Percentiles rank a stretch among this genome's conserved stretches.
phyloP scores from a whole-genome alignment of 1,284 basidiomycete species.

The Tilletia indica region DNA sequence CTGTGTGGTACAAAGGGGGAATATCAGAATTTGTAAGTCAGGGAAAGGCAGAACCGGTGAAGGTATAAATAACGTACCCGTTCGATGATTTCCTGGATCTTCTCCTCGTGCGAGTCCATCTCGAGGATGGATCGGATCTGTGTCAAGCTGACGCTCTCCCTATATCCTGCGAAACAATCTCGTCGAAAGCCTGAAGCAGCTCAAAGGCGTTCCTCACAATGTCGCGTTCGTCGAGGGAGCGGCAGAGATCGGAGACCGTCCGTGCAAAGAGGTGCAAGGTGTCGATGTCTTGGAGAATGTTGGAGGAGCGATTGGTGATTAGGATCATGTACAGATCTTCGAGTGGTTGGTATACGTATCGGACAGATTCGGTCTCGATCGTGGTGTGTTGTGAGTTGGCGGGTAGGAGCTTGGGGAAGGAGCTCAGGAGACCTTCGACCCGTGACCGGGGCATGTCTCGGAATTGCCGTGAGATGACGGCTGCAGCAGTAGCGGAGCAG shows the following conservation, averaged over 20 bases:
- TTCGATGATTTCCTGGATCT: slow-evolving; percentile 98
- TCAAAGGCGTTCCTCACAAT: slow-evolving; percentile 92
- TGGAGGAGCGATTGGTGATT: slow-evolving; percentile 96
- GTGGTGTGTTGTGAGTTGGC: slow-evolving; percentile 95
- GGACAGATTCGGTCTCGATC: slow-evolving; percentile 59
- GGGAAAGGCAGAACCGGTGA: not conserved
- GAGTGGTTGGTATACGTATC: slow-evolving; percentile 96
- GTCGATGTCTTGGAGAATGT: slow-evolving; percentile 97
- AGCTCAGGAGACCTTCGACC: slow-evolving; percentile 90
- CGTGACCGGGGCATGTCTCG: slow-evolving; percentile 86
- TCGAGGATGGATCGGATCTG: slow-evolving; percentile 90
- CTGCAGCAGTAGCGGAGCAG: slow-evolving; percentile 60
- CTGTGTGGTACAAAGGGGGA: slow-evolving; percentile 56
- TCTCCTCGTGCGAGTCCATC: slow-evolving; percentile 99
- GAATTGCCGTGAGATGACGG: slow-evolving; percentile 94
- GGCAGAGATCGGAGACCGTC: slow-evolving; percentile 80
- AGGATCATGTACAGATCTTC: slow-evolving; percentile 97
- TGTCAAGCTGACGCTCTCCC: slow-evolving; percentile 86
- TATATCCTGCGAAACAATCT: slow-evolving; percentile 88
- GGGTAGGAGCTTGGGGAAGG: slow-evolving; percentile 97
- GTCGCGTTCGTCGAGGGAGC: slow-evolving; percentile 79
- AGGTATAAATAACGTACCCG: slow-evolving; percentile 62
- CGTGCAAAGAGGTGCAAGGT: slow-evolving; percentile 91
- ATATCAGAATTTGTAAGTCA: not conserved
- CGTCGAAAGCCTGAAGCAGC: slow-evolving; percentile 91